Evolutionary conservation across 1,284 basidiomycete species (phyloP).

Genomic region (Xerocomus alliaceus): DNA sequence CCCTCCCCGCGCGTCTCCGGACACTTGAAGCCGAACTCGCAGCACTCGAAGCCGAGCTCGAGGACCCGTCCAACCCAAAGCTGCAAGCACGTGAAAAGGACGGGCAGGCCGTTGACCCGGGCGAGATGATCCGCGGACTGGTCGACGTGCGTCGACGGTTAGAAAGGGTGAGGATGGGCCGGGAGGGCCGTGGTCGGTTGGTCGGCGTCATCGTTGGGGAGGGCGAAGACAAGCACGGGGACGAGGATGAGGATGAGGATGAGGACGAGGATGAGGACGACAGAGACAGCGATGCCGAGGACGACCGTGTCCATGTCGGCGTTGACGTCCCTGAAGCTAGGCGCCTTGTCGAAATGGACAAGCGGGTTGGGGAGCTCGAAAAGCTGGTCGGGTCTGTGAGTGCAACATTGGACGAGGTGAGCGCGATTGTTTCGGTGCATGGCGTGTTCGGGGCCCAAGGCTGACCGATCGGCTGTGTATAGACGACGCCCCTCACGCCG

Average conservation of each 20-base stretch:
- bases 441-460: not conserved
- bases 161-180: slow-evolving; percentile 67
- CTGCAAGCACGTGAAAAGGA: slow-evolving; percentile 51
- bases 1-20: slow-evolving; percentile 67
- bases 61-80: slow-evolving; percentile 74
- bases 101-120: slow-evolving; percentile 71
- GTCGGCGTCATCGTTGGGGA: slow-evolving; percentile 66
- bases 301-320: slow-evolving; percentile 1
- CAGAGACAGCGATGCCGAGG: slow-evolving; percentile 18
- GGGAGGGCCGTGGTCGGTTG: slow-evolving; percentile 70
- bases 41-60: slow-evolving; percentile 70
- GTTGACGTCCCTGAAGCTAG: slow-evolving; percentile 49
- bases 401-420: slow-evolving; percentile 75
- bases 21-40: slow-evolving; percentile 68
- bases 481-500: slow-evolving; percentile 66
- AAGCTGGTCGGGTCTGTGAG: slow-evolving; percentile 78
- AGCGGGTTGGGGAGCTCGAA: slow-evolving; percentile 81
- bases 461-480: not conserved
- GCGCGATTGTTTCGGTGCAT: slow-evolving; percentile 14
- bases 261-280: slow-evolving; percentile 13
- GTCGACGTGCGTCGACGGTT: slow-evolving; percentile 74
- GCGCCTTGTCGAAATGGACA: slow-evolving; percentile 74
- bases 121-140: slow-evolving; percentile 75
- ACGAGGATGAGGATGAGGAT: slow-evolving; percentile 18
- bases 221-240: slow-evolving; percentile 28